phyloP scores from a whole-genome alignment of 768 basidiomycete genomes.

The Tephrocybe sp. region DNA sequence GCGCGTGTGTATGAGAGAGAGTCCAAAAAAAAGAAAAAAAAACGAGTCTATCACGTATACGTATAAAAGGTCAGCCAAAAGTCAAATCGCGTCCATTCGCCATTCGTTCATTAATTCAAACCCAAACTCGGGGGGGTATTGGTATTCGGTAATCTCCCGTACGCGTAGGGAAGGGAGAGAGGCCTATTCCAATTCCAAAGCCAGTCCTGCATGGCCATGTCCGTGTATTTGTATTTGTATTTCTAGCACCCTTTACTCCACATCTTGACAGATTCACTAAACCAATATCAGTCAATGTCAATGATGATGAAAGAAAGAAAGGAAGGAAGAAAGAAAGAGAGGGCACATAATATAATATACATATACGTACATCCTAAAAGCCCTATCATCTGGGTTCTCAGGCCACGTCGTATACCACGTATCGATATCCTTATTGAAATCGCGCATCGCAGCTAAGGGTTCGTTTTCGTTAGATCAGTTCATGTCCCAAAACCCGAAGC shows the following conservation, averaged over 20 bases:
- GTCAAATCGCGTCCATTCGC: no score
- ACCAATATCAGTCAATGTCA: no score
- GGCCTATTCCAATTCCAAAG: not conserved
- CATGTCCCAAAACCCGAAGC: no score
- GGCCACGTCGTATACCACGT: slow-evolving; percentile 78
- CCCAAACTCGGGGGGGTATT: no score
- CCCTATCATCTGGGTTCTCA: slow-evolving; percentile 47
- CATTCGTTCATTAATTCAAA: no score
- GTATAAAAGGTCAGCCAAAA: no score
- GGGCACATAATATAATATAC: not conserved
- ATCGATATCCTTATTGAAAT: slow-evolving; percentile 58
- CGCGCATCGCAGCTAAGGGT: slow-evolving; percentile 71
- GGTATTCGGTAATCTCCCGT: no score
- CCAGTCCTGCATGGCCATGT: not conserved
- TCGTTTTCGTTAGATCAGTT: no score
- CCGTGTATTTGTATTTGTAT: not conserved
- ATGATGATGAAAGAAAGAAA: slow-evolving; percentile 15
- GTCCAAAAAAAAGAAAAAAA: no score
- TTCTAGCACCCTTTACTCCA: slow-evolving; percentile 26
- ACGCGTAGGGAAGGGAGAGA: no score
- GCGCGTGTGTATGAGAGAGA: no score
- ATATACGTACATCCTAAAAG: slow-evolving; percentile 66
- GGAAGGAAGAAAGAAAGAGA: slow-evolving; percentile 11
- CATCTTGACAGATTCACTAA: slow-evolving; percentile 21
- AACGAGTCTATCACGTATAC: no score